These are phyloP conservation scores for Drechslera avenae DNA, from an alignment of 2,329 filamentous ascomycete species.

Conservation along the genomic window DNA sequence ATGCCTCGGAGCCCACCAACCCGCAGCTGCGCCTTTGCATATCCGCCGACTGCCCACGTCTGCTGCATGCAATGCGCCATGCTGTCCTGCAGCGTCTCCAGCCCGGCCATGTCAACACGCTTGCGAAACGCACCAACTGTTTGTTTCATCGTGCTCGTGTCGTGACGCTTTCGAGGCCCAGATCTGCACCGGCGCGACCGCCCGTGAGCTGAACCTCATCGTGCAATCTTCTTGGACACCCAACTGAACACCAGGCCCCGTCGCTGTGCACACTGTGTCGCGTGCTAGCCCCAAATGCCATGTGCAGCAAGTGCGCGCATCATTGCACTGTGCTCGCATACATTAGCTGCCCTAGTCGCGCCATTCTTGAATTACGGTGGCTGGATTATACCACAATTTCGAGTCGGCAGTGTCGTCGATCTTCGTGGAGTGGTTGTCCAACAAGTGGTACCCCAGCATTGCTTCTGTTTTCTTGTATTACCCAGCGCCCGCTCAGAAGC, in stretches of 20 bases:
- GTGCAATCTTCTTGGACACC: background rate
- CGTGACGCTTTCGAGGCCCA: constrained; percentile 1
- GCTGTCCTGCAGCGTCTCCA: constrained; percentile 1
- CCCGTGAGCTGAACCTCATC: background rate
- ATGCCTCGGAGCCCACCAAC: too few species aligned
- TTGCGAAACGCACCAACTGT: constrained; percentile 23
- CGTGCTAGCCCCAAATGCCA: too few species aligned
- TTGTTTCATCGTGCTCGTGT: constrained; percentile 12
- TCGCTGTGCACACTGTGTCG: too few species aligned
- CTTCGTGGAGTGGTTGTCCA: background rate
- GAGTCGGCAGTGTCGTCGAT: background rate
- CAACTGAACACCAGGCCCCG: too few species aligned
- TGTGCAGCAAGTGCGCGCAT: too few species aligned
- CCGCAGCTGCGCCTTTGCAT: too few species aligned
- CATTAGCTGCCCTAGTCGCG: too few species aligned
- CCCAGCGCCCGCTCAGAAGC: background rate
- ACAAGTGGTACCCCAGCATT: constrained; percentile 1
- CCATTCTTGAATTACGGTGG: too few species aligned
- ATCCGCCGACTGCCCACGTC: too few species aligned
- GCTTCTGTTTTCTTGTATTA: constrained; percentile 7
- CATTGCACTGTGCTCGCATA: background rate
- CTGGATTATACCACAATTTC: too few species aligned
- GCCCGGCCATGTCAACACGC: constrained; percentile 16
- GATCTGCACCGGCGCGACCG: constrained; percentile 12
- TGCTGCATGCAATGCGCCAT: background rate